These are phyloP conservation scores for Paratinospora sagittata DNA, from an alignment of 164 flowering plant genomes.

Conservation along the genomic window DNA sequence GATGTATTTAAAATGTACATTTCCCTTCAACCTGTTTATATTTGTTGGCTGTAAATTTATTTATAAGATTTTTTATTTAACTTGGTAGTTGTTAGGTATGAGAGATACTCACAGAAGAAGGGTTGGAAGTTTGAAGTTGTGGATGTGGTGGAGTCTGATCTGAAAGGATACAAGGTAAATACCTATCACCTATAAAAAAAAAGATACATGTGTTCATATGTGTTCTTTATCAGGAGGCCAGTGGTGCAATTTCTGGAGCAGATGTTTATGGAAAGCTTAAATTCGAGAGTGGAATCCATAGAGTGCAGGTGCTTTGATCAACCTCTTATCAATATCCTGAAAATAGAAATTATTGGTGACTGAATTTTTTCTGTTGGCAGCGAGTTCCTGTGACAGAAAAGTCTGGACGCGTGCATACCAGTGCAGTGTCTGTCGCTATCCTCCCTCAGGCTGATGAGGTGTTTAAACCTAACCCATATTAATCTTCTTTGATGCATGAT, in stretches of 20 bases:
- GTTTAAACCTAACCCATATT: neutral
- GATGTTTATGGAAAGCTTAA: conserved; percentile 83
- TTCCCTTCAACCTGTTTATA: neutral
- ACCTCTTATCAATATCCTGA: neutral
- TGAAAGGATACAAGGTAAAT: conserved; percentile 78
- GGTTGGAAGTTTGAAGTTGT: conserved; percentile 95
- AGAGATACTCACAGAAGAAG: conserved; percentile 66
- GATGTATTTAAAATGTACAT: conserved; percentile 85
- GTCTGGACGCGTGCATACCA: conserved; percentile 91
- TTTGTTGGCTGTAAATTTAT: neutral
- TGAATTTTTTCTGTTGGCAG: conserved; percentile 32
- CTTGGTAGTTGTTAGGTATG: conserved; percentile 52
- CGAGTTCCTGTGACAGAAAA: conserved; percentile 96
- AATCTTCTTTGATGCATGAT: neutral
- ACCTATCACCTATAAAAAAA: neutral
- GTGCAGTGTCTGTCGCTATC: conserved; percentile 97
- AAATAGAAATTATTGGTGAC: neutral
- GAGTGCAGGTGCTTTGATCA: conserved; percentile 69
- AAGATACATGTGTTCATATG: too few relatives aligned
- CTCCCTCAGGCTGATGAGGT: conserved; percentile 99
- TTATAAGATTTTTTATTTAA: neutral
- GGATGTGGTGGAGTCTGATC: conserved; percentile 60
- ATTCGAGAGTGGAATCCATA: conserved; percentile 97
- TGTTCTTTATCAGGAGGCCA: conserved; percentile 63
- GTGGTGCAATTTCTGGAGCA: conserved; percentile 80